phyloP scores from a whole-genome alignment of 495 filamentous ascomycete species.

The Penicillium psychrofluorescens region DNA sequence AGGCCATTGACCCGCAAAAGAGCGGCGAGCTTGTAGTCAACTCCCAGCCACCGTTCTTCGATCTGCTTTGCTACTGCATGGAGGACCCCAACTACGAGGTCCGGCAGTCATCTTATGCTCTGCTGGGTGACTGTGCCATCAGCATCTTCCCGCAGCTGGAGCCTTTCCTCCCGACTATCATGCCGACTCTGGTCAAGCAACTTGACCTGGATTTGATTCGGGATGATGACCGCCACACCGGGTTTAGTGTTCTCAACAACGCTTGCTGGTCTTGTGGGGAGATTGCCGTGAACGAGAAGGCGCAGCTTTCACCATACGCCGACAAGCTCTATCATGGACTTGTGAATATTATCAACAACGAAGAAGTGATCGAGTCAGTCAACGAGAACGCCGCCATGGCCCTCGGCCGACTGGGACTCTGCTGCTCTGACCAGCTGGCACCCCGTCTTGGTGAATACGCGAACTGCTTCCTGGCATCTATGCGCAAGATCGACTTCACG shows the following conservation, averaged over 20 bases:
- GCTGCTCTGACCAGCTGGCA: conserved; percentile 66
- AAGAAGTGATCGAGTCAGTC: conserved; percentile 81
- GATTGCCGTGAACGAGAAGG: conserved; percentile 80
- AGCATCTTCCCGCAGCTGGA: conserved; percentile 84
- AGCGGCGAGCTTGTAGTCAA: conserved; percentile 66
- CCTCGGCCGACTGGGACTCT: conserved; percentile 82
- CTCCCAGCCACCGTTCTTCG: conserved; percentile 78
- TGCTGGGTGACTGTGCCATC: conserved; percentile 94
- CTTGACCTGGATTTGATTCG: conserved; percentile 72
- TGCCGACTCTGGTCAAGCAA: conserved; percentile 77
- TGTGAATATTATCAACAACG: conserved; percentile 69
- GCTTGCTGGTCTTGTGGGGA: conserved; percentile 97
- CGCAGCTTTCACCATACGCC: conserved; percentile 71
- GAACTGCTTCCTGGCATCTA: conserved; percentile 69
- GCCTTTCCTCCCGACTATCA: conserved; percentile 59
- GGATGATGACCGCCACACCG: conserved; percentile 65
- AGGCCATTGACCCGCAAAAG: conserved; percentile 72
- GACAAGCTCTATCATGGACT: conserved; percentile 69
- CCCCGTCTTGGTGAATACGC: conserved; percentile 78
- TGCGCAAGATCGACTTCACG: conserved; percentile 78
- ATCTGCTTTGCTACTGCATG: conserved; percentile 87
- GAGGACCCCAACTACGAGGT: conserved; percentile 88
- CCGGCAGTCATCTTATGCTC: conserved; percentile 89
- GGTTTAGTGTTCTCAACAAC: conserved; percentile 93
- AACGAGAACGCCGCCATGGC: conserved; percentile 94